phyloP scores from a whole-genome alignment of 352 stramenopile species.

The Pythium chondricola region DNA sequence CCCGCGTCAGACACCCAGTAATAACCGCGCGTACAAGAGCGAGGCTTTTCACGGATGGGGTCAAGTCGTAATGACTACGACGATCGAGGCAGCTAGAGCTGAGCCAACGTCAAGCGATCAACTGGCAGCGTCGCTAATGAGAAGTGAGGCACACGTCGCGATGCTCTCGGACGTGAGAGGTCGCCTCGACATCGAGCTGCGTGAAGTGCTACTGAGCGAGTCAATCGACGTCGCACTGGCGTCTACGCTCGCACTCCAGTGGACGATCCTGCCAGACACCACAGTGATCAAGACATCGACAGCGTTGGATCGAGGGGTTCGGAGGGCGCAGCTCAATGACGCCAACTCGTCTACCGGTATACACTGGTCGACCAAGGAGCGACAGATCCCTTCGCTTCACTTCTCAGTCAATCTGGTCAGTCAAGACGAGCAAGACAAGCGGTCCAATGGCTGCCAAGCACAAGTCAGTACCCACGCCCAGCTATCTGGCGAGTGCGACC shows the following conservation, averaged over 20 bases:
- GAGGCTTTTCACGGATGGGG: neutral
- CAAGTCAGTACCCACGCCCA: no score
- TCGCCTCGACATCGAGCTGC: neutral
- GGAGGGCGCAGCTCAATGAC: neutral
- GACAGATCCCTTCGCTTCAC: slow-evolving; percentile 5
- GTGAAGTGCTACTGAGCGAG: neutral
- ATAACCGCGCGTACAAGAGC: no score
- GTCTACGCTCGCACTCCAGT: no score
- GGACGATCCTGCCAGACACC: slow-evolving; percentile 2
- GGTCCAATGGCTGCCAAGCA: no score
- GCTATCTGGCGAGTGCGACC: no score
- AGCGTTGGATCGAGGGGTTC: neutral
- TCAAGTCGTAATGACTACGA: neutral
- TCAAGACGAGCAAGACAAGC: neutral
- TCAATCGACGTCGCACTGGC: no score
- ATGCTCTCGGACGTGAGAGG: neutral
- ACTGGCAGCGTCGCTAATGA: neutral
- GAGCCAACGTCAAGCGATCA: neutral
- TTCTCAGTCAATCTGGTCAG: neutral
- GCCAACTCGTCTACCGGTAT: neutral
- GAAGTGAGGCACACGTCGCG: neutral
- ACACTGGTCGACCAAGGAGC: slow-evolving; percentile 16
- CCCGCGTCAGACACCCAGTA: no score
- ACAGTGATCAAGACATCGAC: neutral
- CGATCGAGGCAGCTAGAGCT: neutral